Evolutionary conservation across 129 eudicot genomes (phyloP).

Genomic region (Scalesia atractyloides): DNA sequence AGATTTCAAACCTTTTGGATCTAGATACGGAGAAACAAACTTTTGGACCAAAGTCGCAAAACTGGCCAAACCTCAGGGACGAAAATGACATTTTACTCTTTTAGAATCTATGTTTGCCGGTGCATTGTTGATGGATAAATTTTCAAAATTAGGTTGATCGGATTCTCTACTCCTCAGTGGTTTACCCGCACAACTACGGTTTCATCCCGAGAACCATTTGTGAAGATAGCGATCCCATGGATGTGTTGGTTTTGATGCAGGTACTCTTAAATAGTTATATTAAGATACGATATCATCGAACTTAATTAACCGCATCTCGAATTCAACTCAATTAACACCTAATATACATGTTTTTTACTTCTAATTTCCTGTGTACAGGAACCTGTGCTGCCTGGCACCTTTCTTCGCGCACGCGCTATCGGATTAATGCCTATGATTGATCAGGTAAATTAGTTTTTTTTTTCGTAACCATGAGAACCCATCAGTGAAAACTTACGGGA

Average conservation of each 20-base stretch:
- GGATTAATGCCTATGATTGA: conserved; percentile 99
- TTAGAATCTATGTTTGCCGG: conserved; percentile 2
- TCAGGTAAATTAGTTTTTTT: conserved; percentile 47
- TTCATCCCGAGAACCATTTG: conserved; percentile 92
- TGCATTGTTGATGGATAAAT: conserved; percentile 10
- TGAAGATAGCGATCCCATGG: conserved; percentile 95
- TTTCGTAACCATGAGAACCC: not conserved
- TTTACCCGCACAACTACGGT: conserved; percentile 97
- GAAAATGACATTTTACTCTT: not conserved
- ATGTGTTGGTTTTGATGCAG: conserved; percentile 95
- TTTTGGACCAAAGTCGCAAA: no score
- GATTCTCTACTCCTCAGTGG: conserved; percentile 91
- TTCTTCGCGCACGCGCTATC: conserved; percentile 93
- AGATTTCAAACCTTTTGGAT: no score
- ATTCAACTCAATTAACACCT: conserved; percentile 17
- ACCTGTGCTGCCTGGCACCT: conserved; percentile 88
- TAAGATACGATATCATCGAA: not conserved
- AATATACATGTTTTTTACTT: not conserved
- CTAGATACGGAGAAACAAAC: no score
- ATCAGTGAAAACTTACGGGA: not conserved
- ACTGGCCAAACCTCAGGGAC: no score
- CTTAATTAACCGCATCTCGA: conserved; percentile 1
- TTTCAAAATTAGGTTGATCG: conserved; percentile 69
- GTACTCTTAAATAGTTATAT: conserved; percentile 28
- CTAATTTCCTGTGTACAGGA: conserved; percentile 45